Base-by-base conservation (phyloP, 805 yeast species). In the Kazachstania taianensis region DNA sequence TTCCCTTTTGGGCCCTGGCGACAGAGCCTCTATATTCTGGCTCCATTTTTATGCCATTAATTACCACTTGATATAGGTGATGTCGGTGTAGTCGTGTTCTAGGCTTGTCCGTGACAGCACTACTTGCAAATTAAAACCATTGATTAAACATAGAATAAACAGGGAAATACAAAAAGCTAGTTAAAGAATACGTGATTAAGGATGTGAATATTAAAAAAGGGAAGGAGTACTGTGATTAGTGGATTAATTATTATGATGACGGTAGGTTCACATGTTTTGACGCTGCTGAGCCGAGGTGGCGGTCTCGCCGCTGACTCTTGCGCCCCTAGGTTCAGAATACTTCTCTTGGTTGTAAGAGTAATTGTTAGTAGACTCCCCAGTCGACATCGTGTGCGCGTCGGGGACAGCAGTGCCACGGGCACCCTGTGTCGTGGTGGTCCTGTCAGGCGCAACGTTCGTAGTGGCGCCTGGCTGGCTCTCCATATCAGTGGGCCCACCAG, bases 271-370 rank as follows among this genome's bases (percentile, higher is more conserved):
- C 12, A 9, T 9, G 25, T n/a, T 22, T 9, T 9, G 25, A 22
- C 25, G 12, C 25, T n/a, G 12, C 12, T 22, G 14, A 22, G 25
- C 25, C n/a, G 33, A 30, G 15, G 22, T 16, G 15, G 41, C 41
- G n/a, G 41, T 38, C 10, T 19, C 29, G 17, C 41, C 41, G n/a
- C 34, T 33, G 31, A 38, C 37, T 18, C 32, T 28, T 12, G 35
- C 30, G 9, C 17, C 16, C 12, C 20, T 36, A 2, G 41, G 26
- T 10, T 35, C 38, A n/a, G 29, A 16, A 22, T 33, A 33, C 17
- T 42, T 42, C 28, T 42, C 46, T 30, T 40, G 41, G 19, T 32
- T 25, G 29, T 38, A 38, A 18, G 40, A 28, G 13, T 15, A 19
- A 25, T 33, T 23, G 20, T 33, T 32, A 4, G 39, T 26, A 7